Base-by-base conservation (phyloP, 2,329 filamentous ascomycete genomes). In the Penicillium sp. region DNA sequence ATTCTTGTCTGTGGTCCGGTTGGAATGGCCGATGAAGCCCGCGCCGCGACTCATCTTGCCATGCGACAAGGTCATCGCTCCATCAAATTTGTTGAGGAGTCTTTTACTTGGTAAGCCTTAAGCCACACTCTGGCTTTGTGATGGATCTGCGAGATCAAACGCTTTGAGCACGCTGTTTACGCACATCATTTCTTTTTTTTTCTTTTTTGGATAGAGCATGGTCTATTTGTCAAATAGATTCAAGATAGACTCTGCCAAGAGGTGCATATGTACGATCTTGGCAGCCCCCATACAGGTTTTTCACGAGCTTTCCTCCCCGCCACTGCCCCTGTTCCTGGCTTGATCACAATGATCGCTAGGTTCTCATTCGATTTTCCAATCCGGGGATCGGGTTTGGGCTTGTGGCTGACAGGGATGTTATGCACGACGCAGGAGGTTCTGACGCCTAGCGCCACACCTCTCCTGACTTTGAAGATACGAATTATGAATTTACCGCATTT, bases 81-180 rank as follows among this genome's bases (percentile, higher is more conserved):
- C 0, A 63, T 80, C 9, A 71, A 75, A 47, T 80, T 80, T 60
- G 72, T 79, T 38, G 78, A 81, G 57, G 78, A 81, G 58, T 75
- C 73, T 11, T 81, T 79, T 57, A 72, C 55, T 27, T 73, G 70
- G 70, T 72, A 58, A 46, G 16, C 18, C 24, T 50, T 18, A 21
- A 29, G 34, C 29, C n/a, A 32, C 8, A 13, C 22, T 7, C 13
- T 27, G 4, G 21, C 18, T 24, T 40, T 51, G 16, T 58, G 56
- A 46, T 40, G n/a, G 16, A 24, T 50, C 31, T 34, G 18, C 18
- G 9, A 39, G 6, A 14, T 18, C 21, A 46, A 42, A 32, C 13
- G 51, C 29, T 32, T 31, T 38, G 29, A n/a, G 34, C 6, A n/a
- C 6, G 16, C 13, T n/a, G 13, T 14, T 7, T n/a, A n/a, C 34